Conservation (phyloP, 1,139 yeast species). For the Hansenula lynferdii region DNA sequence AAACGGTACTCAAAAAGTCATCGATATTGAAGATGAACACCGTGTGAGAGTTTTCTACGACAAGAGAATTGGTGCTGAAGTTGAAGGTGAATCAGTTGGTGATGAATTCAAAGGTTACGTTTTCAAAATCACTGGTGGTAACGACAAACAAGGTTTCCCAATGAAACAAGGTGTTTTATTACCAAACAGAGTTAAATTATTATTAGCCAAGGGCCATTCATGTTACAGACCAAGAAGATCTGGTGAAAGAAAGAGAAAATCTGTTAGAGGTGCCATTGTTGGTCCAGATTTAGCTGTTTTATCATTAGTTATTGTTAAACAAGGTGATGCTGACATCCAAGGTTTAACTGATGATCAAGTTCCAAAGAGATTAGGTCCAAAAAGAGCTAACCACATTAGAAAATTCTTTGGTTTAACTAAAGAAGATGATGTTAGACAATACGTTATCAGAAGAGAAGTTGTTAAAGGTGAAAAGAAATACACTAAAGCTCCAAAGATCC, state of each 20-base stretch:
- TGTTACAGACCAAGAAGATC: slow-evolving; percentile 99
- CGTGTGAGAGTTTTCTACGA: slow-evolving; percentile 98
- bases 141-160: slow-evolving; percentile 99
- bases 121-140: slow-evolving; percentile 99
- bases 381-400: slow-evolving; percentile 99
- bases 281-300: slow-evolving; percentile 96
- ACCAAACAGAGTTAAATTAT: slow-evolving; percentile 98
- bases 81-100: slow-evolving; percentile 97
- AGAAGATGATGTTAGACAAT: slow-evolving; percentile 89
- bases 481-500: slow-evolving; percentile 99
- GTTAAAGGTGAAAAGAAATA: slow-evolving; percentile 95
- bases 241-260: slow-evolving; percentile 99
- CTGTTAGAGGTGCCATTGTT: slow-evolving; percentile 99
- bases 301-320: slow-evolving; percentile 91
- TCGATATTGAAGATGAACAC: slow-evolving; percentile 99
- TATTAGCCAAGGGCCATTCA: slow-evolving; percentile 91
- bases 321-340: slow-evolving; percentile 93
- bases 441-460: slow-evolving; percentile 95
- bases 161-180: slow-evolving; percentile 99
- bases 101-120: slow-evolving; percentile 99
- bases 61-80: slow-evolving; percentile 99
- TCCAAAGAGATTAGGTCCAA: slow-evolving; percentile 99
- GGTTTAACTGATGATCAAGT: slow-evolving; percentile 93
- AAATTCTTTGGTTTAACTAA: slow-evolving; percentile 96
- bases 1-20: slow-evolving; percentile 98